Evolutionary conservation across 768 basidiomycete species (phyloP).

Genomic region (Pleurotus platypus): DNA sequence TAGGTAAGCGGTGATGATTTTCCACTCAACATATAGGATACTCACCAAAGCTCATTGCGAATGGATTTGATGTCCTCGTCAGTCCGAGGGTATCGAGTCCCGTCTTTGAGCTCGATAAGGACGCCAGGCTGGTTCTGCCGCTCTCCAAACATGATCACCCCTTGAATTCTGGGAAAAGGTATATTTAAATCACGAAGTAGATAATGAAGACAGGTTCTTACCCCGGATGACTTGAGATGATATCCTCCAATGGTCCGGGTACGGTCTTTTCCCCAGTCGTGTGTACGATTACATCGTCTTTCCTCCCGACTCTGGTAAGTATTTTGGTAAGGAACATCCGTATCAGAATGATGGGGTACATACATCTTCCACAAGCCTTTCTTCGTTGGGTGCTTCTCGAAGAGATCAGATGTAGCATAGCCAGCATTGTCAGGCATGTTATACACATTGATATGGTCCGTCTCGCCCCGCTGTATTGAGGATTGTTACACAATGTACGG

Average conservation of each 20-base stretch:
- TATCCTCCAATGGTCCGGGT: slow-evolving; percentile 25
- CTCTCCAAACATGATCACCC: slow-evolving; percentile 44
- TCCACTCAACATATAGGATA: background rate
- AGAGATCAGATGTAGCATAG: slow-evolving; percentile 42
- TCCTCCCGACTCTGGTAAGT: slow-evolving; percentile 30
- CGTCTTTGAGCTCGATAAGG: slow-evolving; percentile 27
- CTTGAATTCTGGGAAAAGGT: slow-evolving; percentile 21
- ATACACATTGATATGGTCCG: slow-evolving; percentile 17
- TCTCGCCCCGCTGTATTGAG: slow-evolving; percentile 13
- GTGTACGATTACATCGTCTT: slow-evolving; percentile 25
- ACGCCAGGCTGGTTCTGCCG: slow-evolving; percentile 30
- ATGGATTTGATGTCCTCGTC: slow-evolving; percentile 21
- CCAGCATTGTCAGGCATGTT: slow-evolving; percentile 32
- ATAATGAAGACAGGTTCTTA: slow-evolving; percentile 10
- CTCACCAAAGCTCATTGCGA: slow-evolving; percentile 36
- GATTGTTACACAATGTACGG: background rate
- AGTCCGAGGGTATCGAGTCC: slow-evolving; percentile 21
- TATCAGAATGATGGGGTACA: background rate
- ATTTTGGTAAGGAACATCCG: background rate
- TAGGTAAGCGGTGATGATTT: background rate
- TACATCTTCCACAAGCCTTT: slow-evolving; percentile 41
- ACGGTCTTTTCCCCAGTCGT: slow-evolving; percentile 28
- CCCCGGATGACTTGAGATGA: slow-evolving; percentile 19
- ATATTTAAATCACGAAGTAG: background rate
- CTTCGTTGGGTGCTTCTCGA: slow-evolving; percentile 38